These are phyloP conservation scores for Alternaria gaisen DNA, from an alignment of 2,329 filamentous ascomycete species.

Conservation along the genomic window DNA sequence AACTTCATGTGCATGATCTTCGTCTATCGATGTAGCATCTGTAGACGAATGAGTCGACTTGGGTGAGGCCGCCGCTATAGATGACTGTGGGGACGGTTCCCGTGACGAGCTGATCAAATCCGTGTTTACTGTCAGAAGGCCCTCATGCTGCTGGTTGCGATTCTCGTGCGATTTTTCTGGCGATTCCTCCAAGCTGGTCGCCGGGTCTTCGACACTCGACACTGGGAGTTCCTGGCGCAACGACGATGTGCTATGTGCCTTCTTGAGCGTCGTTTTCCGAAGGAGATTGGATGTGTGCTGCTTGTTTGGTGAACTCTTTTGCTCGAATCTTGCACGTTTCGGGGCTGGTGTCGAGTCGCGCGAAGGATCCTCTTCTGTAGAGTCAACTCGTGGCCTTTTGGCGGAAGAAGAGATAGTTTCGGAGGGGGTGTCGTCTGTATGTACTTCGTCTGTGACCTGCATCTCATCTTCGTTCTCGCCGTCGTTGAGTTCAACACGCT, in stretches of 20 bases:
- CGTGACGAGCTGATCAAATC: conserved; percentile 42
- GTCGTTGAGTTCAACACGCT: conserved; percentile 47
- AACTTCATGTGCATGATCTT: conserved; percentile 30
- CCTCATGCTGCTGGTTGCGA: conserved; percentile 45
- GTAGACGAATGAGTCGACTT: conserved; percentile 47
- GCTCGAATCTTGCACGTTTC: conserved; percentile 24
- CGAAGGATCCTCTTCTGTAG: conserved; percentile 21
- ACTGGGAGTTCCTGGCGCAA: conserved; percentile 43
- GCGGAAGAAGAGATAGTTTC: conserved; percentile 23
- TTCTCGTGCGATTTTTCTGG: conserved; percentile 35
- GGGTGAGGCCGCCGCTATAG: conserved; percentile 38
- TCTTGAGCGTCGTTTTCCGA: conserved; percentile 40
- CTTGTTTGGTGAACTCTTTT: conserved; percentile 23
- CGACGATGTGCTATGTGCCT: conserved; percentile 44
- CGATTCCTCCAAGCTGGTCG: conserved; percentile 25
- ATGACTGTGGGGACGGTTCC: conserved; percentile 42
- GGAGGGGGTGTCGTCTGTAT: conserved; percentile 1
- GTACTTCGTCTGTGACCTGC: conserved; percentile 15
- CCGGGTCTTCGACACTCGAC: conserved; percentile 44
- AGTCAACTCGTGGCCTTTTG: conserved; percentile 41
- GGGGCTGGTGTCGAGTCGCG: conserved; percentile 24
- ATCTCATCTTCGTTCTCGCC: conserved; percentile 27
- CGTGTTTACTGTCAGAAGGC: conserved; percentile 39
- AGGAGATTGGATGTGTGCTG: conserved; percentile 25
- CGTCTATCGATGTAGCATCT: conserved; percentile 51